Base-by-base conservation (phyloP, 495 filamentous ascomycete genomes). In the Tetracladium setigerum region DNA sequence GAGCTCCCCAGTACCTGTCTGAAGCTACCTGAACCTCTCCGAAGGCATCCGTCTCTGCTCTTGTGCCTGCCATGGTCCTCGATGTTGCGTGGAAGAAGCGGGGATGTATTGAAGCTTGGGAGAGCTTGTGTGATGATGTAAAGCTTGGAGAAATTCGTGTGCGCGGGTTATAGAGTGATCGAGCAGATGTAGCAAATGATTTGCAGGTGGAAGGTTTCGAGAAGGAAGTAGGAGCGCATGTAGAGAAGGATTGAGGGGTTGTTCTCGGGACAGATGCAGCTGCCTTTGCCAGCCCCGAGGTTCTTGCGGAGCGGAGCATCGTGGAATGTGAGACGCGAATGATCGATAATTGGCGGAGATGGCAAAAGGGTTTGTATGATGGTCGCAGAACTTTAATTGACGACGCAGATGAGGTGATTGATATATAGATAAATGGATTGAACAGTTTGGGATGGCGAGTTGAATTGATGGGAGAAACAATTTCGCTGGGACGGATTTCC, bases 1-100 rank as follows among this genome's bases (percentile, higher is more conserved):
- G 92, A 40, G 92, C 92, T 62, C 92, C 92, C 92, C 94, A 98
- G 77, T 98, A 98, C 74, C 86, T 94, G 82, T 92, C 88, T 44
- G 80, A 76, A 35, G 86, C 77, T 49, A 98, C 94, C 72, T 89
- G 73, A 64, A 98, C 82, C 67, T 95, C 91, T 63, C 92, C 92
- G 68, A 97, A 97, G 63, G 94, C 94, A 78, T 98, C 92, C 61
- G 76, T 89, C 71, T 98, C 92, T 58, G 82, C 86, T 73, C 92
- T 72, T 35, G 78, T 82, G 54, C 58, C 57, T 67, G 65, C 66
- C 73, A 77, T 77, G 60, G 57, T 75, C 49, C 51, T 44, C 39
- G 70, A 42, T 49, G 67, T 69, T 44, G 66, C 67, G 67, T 76
- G 71, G 51, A 79, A 67, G 47, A 44, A 56, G 50, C 50, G 54